Evolutionary conservation across 257 asterid species (phyloP), one percentile per base, ranked within the genome.

Genomic region (Solanum lycopersicoides): DNA sequence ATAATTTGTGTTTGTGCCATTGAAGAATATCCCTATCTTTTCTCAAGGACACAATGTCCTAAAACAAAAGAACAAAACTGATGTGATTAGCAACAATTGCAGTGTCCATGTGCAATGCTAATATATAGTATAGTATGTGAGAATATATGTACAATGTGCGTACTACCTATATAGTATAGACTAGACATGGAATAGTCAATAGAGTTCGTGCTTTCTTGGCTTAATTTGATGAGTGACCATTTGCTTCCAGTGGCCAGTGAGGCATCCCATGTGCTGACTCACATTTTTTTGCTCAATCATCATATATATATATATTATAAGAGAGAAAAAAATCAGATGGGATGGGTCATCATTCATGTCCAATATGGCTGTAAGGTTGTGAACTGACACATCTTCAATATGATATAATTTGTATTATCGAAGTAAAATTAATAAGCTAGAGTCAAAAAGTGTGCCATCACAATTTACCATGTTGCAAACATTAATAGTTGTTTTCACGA

Each of bases 181-280:
- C 75, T 28, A 28, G 39, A 68, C 47, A 69, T 30, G 23, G 37
- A 25, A 77, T 79, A 45, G 15, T 15, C 25, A 14, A 79, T 79
- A 79, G 84, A 44, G 42, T 59, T 23, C 37, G 34, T 76, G 66
- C 21, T 45, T 80, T 80, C 28, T 47, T 80, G n/a, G 14, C 39
- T 25, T 32, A 7, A 71, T 77, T 25, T 77, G 83, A 76, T 41
- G 60, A 76, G 83, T 42, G 84, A 47, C 25, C 25, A 45, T 45
- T 45, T 79, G 66, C 66, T 47, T 28, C 66, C 84, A 79, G 42
- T 80, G 11, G 68, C 66, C 68, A 47, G 18, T 30, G 44, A 80
- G 85, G 68, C 84, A 47, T 47, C 85, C 85, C 85, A 80, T 80
- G 85, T 47, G 28, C 44, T 45, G 28, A 80, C 6, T 80, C 85